A percentile compares a stretch with the other conserved stretches of the same genome.
phyloP scores from a whole-genome alignment of 305 asterid species.

The Fraxinus sp. region DNA sequence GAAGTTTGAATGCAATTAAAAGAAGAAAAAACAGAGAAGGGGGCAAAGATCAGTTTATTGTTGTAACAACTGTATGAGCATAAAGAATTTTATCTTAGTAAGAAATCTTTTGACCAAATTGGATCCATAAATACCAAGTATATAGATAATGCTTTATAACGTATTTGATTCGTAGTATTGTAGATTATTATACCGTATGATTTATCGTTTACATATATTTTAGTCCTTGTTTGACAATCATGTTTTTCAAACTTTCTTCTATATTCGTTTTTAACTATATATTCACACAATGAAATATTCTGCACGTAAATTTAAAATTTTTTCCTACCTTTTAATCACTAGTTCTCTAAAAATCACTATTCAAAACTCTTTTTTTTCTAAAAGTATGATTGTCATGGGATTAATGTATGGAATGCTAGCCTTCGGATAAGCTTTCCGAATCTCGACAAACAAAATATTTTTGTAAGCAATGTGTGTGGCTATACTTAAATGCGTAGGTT shows the following conservation, averaged over 20 bases:
- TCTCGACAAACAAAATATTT: not conserved
- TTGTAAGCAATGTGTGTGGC: not conserved
- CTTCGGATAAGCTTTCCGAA: not conserved
- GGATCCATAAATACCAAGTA: not conserved
- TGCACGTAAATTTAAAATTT: too few relatives aligned
- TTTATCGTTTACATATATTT: not conserved
- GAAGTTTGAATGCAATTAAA: constrained; percentile 39
- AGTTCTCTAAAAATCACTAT: too few relatives aligned
- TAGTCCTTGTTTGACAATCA: too few relatives aligned
- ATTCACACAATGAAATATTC: too few relatives aligned
- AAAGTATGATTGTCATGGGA: too few relatives aligned
- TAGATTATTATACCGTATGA: not conserved
- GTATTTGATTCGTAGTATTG: not conserved
- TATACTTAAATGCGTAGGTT: not conserved
- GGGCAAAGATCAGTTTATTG: not conserved
- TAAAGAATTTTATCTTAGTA: not conserved
- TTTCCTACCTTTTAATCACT: too few relatives aligned
- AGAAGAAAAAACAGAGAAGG: not conserved
- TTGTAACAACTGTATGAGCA: not conserved
- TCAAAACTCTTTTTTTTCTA: too few relatives aligned
- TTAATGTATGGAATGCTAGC: too few relatives aligned
- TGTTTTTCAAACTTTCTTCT: too few relatives aligned
- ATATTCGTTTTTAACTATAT: too few relatives aligned
- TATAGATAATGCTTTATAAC: not conserved
- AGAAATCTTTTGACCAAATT: not conserved